These are phyloP conservation scores for Lasiodiplodia hormozganensis DNA, from an alignment of 2,329 filamentous ascomycete species.

Conservation along the genomic window DNA sequence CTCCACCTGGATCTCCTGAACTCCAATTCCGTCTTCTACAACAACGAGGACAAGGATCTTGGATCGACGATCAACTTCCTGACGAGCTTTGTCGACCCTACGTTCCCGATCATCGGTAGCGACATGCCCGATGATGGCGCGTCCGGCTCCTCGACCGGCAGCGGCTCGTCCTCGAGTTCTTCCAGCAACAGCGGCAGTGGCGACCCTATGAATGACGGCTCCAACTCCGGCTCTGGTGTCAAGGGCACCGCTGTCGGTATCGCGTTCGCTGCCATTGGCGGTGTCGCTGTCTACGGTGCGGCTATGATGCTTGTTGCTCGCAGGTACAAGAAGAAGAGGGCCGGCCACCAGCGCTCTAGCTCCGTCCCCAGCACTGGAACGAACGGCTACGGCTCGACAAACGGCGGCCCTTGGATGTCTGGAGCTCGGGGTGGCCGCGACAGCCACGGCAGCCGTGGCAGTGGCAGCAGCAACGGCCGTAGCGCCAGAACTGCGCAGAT, in stretches of 20 bases:
- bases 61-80: conserved; percentile 69
- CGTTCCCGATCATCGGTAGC: conserved; percentile 71
- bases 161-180: conserved; percentile 44
- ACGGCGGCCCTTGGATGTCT: conserved; percentile 56
- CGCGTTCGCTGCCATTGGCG: conserved; percentile 76
- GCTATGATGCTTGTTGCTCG: conserved; percentile 94
- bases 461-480: conserved; percentile 71
- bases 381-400: conserved; percentile 47
- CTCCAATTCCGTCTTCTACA: conserved; percentile 77
- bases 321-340: conserved; percentile 86
- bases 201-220: conserved; percentile 50
- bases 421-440: conserved; percentile 46
- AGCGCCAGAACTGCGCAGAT: conserved; percentile 75
- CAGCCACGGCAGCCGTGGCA: conserved; percentile 50
- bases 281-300: conserved; percentile 86
- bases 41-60: conserved; percentile 60
- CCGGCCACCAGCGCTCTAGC: conserved; percentile 77
- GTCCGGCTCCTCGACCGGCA: conserved; percentile 48
- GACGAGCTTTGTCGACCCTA: conserved; percentile 82
- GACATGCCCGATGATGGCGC: conserved; percentile 50
- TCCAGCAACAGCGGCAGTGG: conserved; percentile 46
- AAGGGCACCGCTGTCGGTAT: conserved; percentile 72
- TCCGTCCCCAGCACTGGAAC: conserved; percentile 76
- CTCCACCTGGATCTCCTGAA: conserved; percentile 74
- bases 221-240: conserved; percentile 61